A percentile compares a stretch with the other conserved stretches of the same genome.
Conservation (phyloP, 208 protist genomes). For the Trypanosoma brucei region DNA sequence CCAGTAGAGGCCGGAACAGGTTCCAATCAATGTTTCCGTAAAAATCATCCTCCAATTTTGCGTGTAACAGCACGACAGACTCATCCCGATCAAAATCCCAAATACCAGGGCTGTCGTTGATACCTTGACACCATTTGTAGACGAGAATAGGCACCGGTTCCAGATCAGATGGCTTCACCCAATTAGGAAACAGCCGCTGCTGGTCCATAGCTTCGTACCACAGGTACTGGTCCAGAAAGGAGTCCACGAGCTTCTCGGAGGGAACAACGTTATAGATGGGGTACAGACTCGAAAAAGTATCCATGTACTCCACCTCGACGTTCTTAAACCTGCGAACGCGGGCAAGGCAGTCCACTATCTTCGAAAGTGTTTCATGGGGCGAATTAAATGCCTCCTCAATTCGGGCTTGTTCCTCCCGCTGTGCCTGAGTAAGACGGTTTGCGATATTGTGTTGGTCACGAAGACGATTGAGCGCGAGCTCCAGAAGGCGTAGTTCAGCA, state of each 20-base stretch:
- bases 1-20: constrained; percentile 98
- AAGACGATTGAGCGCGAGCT: constrained; percentile 99
- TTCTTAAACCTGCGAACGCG: constrained; percentile 99
- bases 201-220: constrained; percentile 99
- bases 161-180: constrained; percentile 99
- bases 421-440: constrained; percentile 96
- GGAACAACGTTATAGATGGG: constrained; percentile 99
- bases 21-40: constrained; percentile 99
- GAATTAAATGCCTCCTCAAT: constrained; percentile 99
- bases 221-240: constrained; percentile 99
- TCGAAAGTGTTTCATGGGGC: constrained; percentile 97
- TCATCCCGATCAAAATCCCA: constrained; percentile 98
- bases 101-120: constrained; percentile 98
- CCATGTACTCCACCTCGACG: constrained; percentile 99
- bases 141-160: constrained; percentile 99
- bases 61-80: constrained; percentile 97
- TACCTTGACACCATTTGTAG: constrained; percentile 99
- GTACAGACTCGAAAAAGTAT: constrained; percentile 99
- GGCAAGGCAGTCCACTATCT: constrained; percentile 99
- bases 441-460: constrained; percentile 99
- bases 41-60: constrained; percentile 95
- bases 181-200: constrained; percentile 99
- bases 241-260: constrained; percentile 99
- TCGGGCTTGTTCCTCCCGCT: constrained; percentile 99
- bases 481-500: constrained; percentile 99